Evolutionary conservation across 192 early-diverging fungal species (phyloP).

Genomic region (Mortierella antarctica): DNA sequence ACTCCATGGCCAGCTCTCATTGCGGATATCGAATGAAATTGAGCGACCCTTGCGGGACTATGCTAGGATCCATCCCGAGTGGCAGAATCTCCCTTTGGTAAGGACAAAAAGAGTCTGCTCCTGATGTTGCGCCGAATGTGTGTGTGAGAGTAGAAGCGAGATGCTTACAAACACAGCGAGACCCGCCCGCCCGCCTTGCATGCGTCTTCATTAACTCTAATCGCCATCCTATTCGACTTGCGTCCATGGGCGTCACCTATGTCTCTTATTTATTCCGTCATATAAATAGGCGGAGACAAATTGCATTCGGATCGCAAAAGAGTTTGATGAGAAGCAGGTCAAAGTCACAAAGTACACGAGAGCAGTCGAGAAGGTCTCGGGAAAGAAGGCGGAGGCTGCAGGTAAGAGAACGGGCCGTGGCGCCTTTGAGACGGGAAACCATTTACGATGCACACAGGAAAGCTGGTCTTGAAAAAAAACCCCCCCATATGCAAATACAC

Average conservation of each 20-base stretch:
- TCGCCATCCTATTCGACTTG: neutral
- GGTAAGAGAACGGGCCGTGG: conserved; percentile 13
- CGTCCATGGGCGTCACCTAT: neutral
- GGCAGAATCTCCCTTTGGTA: conserved; percentile 45
- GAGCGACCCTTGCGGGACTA: conserved; percentile 37
- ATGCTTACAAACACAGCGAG: too few species aligned
- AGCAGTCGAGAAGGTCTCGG: conserved; percentile 32
- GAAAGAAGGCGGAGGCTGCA: conserved; percentile 41
- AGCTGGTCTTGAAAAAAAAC: too few species aligned
- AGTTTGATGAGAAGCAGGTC: conserved; percentile 48
- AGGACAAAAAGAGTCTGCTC: neutral
- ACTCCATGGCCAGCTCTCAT: conserved; percentile 41
- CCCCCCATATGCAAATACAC: too few species aligned
- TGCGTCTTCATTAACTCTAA: conserved; percentile 18
- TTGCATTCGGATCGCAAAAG: conserved; percentile 46
- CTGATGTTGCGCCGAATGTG: neutral
- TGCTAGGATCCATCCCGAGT: conserved; percentile 35
- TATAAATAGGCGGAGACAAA: conserved; percentile 33
- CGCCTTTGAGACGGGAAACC: too few species aligned
- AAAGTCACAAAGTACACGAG: conserved; percentile 48
- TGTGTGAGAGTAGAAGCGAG: too few species aligned
- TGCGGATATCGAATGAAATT: conserved; percentile 46
- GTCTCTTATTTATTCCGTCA: neutral
- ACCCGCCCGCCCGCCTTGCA: too few species aligned
- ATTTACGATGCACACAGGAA: too few species aligned